Conservation (phyloP, 345 rosid genomes). For the Aquilaria yunnanensis region DNA sequence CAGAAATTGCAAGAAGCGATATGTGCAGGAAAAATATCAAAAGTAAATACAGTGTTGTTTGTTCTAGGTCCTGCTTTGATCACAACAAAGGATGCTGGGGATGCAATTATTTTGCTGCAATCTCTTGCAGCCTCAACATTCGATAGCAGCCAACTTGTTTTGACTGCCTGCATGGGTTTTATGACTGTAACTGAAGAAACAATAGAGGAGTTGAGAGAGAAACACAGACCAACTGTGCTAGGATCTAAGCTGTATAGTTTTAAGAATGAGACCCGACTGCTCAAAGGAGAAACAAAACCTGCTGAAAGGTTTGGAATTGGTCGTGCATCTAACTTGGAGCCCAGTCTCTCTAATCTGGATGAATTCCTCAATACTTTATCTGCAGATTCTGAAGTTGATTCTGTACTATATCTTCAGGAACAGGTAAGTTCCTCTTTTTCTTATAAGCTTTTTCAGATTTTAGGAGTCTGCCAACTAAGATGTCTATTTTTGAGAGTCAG, state of each 20-base stretch:
- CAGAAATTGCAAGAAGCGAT: conserved; percentile 4
- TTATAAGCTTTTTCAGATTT: conserved; percentile 7
- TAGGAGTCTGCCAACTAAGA: conserved; percentile 3
- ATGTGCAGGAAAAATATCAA: conserved; percentile 10
- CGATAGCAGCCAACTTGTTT: conserved; percentile 94
- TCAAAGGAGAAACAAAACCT: conserved; percentile 30
- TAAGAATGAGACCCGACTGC: conserved; percentile 50
- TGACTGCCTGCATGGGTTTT: conserved; percentile 89
- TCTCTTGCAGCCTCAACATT: conserved; percentile 91
- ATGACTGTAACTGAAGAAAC: conserved; percentile 62
- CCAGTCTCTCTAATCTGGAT: conserved; percentile 29
- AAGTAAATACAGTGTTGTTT: conserved; percentile 13
- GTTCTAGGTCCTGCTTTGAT: conserved; percentile 77
- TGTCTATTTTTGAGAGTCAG: conserved; percentile 8
- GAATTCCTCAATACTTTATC: conserved; percentile 32
- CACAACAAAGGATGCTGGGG: conserved; percentile 87
- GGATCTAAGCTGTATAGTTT: conserved; percentile 72
- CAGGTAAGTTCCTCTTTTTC: conserved; percentile 42
- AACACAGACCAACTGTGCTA: conserved; percentile 67
- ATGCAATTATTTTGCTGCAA: conserved; percentile 81
- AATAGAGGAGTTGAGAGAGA: conserved; percentile 65
- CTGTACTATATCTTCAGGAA: conserved; percentile 79
- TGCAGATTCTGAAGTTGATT: conserved; percentile 43
- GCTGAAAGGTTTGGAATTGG: conserved; percentile 25
- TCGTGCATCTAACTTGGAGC: conserved; percentile 19